Percentiles rank a stretch among this genome's conserved stretches.
These are phyloP conservation scores for Heliamphora pulchella DNA, from an alignment of 179 eudicot genomes.

Conservation along the genomic window DNA sequence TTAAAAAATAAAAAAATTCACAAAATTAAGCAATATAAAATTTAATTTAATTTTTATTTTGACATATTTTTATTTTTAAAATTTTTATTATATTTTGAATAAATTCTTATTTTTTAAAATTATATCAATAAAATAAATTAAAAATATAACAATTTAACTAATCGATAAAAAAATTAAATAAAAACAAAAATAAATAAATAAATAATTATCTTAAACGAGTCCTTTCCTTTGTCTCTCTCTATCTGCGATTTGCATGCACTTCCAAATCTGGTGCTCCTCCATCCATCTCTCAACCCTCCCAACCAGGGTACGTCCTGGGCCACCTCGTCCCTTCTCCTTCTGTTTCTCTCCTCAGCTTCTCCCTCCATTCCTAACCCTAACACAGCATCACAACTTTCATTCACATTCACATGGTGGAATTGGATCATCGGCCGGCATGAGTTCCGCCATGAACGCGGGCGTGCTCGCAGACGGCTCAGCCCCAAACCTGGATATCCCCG, in stretches of 20 bases:
- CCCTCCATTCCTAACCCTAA: not conserved
- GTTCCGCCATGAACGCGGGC: not conserved
- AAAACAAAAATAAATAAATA: too few species aligned
- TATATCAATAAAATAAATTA: too few species aligned
- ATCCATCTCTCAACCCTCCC: constrained; percentile 10
- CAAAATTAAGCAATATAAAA: too few species aligned
- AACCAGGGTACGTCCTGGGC: not conserved
- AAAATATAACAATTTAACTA: too few species aligned
- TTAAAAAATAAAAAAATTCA: too few species aligned
- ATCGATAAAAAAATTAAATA: too few species aligned
- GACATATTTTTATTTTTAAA: too few species aligned
- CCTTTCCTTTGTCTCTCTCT: not conserved
- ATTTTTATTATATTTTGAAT: too few species aligned
- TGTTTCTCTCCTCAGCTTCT: not conserved
- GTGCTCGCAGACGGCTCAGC: not conserved
- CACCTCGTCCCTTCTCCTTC: not conserved
- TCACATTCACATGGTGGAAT: not conserved
- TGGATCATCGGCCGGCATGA: not conserved
- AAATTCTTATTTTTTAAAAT: too few species aligned
- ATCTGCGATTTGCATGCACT: not conserved
- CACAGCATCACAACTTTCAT: not conserved
- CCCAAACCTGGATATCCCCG: not conserved
- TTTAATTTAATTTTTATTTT: too few species aligned
- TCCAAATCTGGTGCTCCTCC: constrained; percentile 14
- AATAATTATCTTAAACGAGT: too few species aligned